These are phyloP conservation scores for Rhodofomes roseus DNA, from an alignment of 1,284 basidiomycete genomes.

Conservation along the genomic window DNA sequence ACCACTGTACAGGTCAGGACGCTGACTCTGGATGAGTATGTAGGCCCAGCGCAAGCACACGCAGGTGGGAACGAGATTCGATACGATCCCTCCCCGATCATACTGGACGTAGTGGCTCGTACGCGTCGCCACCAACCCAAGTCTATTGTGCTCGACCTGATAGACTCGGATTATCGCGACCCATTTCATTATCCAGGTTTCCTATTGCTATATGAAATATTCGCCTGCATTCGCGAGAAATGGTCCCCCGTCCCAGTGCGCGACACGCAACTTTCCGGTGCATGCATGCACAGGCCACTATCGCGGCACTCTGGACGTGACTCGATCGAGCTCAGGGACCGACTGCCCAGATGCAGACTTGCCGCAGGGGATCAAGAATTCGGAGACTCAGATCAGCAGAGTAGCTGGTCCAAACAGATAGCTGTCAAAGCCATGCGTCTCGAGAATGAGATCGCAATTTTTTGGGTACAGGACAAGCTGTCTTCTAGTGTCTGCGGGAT, in stretches of 20 bases:
- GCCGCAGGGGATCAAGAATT: neutral
- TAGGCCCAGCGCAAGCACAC: neutral
- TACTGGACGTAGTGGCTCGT: neutral
- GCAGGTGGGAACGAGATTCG: neutral
- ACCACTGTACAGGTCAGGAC: neutral
- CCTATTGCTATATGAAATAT: too few species aligned
- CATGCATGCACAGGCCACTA: neutral
- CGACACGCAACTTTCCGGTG: neutral
- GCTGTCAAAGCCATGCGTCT: neutral
- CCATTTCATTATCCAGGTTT: too few species aligned
- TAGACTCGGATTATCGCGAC: too few species aligned
- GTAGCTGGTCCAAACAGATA: neutral
- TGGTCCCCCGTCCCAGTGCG: neutral
- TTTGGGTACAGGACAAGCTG: neutral
- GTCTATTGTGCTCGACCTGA: neutral
- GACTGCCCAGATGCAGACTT: neutral
- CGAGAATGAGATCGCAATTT: neutral
- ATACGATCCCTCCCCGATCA: neutral
- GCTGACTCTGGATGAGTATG: neutral
- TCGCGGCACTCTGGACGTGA: neutral
- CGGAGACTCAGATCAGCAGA: neutral
- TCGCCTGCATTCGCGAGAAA: too few species aligned
- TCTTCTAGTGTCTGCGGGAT: slow-evolving; percentile 1
- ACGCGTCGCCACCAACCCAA: neutral
- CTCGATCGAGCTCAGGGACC: neutral